Evolutionary conservation across 495 filamentous ascomycete species (phyloP), one percentile per base, ranked within the genome.

Genomic region (Amniculicola lignicola): DNA sequence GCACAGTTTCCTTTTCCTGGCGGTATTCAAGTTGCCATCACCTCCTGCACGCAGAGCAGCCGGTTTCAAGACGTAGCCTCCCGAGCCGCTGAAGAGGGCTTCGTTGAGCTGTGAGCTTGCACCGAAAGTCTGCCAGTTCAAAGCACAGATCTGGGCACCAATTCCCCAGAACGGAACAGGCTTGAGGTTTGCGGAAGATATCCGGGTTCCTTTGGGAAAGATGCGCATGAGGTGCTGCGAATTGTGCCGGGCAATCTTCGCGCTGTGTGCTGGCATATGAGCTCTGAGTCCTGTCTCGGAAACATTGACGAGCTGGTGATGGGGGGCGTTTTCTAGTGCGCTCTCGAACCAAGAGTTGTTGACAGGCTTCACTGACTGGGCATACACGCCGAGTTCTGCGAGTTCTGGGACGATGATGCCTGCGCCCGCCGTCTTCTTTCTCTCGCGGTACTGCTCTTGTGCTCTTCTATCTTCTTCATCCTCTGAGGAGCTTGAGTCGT

Each of bases 71-170:
- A 80, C 79, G 51, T 76, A 82, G 21, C 79, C 79, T 14, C 70
- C 72, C 1, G 76, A 75, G 4, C 75, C 76, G 27, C 69, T 71
- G 47, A 82, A 81, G 5, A 82, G 63, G 0, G 79, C 79, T 49
- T 80, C 77, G 53, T 82, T 81, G 43, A 82, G 65, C 63, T 80
- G 77, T 71, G 77, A 75, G 47, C 71, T 68, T 0, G 70, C 72
- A 22, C 74, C 76, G 37, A 79, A 82, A 0, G 75, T 79, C 58
- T 81, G 78, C 78, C 78, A 82, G 60, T 81, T 81, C 47, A 81
- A 69, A 10, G 79, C 79, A 60, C 72, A 75, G 22, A 82, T 76
- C 61, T 82, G 79, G 0, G 76, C 76, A 2, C 78, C 79, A 19
- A 80, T 22, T 0, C 67, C 76, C 79, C 79, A 82, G 62, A 77